These are phyloP conservation scores for Mortierella sp. DNA, from an alignment of 371 early-diverging fungal species.

Conservation along the genomic window DNA sequence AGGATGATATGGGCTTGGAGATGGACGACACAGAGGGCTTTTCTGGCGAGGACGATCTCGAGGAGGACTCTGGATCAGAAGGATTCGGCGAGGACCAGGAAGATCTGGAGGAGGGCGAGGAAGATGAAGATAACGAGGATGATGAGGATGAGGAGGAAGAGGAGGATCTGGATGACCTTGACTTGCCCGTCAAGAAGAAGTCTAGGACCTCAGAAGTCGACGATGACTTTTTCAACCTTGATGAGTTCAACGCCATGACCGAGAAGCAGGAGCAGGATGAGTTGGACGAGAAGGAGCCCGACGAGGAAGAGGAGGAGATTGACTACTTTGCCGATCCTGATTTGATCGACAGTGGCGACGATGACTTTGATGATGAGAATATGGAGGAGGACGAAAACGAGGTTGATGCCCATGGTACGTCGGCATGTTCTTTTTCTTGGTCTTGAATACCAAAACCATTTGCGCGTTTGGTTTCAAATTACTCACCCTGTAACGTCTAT, in stretches of 20 bases:
- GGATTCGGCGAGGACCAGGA: constrained; percentile 30
- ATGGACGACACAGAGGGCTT: constrained; percentile 59
- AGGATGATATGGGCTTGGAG: constrained; percentile 54
- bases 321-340: constrained; percentile 68
- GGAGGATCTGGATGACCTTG: constrained; percentile 57
- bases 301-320: constrained; percentile 67
- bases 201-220: constrained; percentile 67
- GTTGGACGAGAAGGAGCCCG: constrained; percentile 62
- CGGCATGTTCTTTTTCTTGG: background rate
- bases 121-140: constrained; percentile 34
- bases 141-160: constrained; percentile 43
- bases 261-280: constrained; percentile 73
- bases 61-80: constrained; percentile 30
- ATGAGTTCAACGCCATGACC: constrained; percentile 73
- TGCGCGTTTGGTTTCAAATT: background rate
- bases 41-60: constrained; percentile 53
- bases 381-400: constrained; percentile 62
- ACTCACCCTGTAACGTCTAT: background rate
- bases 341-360: constrained; percentile 61
- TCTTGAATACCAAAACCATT: background rate
- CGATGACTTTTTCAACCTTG: constrained; percentile 77
- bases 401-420: constrained; percentile 50
- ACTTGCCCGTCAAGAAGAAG: constrained; percentile 55
- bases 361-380: constrained; percentile 58
- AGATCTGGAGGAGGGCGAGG: constrained; percentile 35